Evolutionary conservation across 2,329 filamentous ascomycete species (phyloP).

Genomic region (Gremmenia infestans): DNA sequence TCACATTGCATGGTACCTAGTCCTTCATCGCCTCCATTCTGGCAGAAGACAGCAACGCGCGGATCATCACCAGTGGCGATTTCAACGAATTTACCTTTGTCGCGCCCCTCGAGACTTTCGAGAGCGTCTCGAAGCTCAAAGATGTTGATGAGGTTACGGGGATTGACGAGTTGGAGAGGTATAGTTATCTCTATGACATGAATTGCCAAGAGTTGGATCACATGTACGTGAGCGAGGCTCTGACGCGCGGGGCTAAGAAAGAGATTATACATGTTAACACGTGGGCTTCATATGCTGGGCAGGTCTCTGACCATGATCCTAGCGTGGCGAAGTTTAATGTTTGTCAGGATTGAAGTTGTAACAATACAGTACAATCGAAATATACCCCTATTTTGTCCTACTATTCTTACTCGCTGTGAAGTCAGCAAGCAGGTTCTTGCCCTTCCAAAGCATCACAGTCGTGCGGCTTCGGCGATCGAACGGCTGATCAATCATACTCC

Average conservation of each 20-base stretch:
- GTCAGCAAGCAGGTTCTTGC: too few species aligned
- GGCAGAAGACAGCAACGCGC: constrained; percentile 47
- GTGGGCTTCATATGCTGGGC: constrained; percentile 53
- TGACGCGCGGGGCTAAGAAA: constrained; percentile 43
- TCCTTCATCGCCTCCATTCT: constrained; percentile 56
- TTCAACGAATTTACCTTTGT: constrained; percentile 69
- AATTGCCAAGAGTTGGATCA: constrained; percentile 68
- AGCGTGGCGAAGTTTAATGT: constrained; percentile 59
- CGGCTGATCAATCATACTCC: too few species aligned
- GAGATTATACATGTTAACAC: constrained; percentile 70
- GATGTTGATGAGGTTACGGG: constrained; percentile 58
- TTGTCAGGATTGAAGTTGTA: constrained; percentile 34
- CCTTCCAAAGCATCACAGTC: too few species aligned
- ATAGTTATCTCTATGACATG: constrained; percentile 66
- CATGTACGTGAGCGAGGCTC: constrained; percentile 50
- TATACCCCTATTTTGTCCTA: too few species aligned
- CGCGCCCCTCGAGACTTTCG: constrained; percentile 51
- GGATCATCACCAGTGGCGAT: constrained; percentile 59
- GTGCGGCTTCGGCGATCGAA: too few species aligned
- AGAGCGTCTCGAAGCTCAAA: constrained; percentile 46
- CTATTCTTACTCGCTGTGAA: too few species aligned
- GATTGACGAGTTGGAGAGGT: constrained; percentile 52
- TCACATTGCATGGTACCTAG: constrained; percentile 22
- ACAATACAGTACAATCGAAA: too few species aligned
- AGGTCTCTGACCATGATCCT: constrained; percentile 66